A percentile compares a stretch with the other conserved stretches of the same genome.
Conservation (phyloP, 2,329 filamentous ascomycete genomes). For the Aspergillus phoenicis region DNA sequence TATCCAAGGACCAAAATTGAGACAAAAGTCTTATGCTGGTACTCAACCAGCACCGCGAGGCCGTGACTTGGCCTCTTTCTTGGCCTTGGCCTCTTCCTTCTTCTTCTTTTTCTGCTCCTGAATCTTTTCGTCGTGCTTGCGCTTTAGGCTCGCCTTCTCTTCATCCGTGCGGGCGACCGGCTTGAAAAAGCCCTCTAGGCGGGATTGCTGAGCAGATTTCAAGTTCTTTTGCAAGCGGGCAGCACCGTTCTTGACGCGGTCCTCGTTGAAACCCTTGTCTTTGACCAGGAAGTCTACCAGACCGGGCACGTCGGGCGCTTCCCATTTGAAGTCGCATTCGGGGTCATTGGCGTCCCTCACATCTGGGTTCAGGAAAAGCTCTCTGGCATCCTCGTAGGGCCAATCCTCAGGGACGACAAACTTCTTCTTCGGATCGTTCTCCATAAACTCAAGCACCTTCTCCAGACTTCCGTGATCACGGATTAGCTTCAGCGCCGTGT, state of each 20-base stretch:
- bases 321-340: constrained; percentile 97
- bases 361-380: constrained; percentile 89
- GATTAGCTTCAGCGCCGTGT: constrained; percentile 89
- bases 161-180: constrained; percentile 83
- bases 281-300: constrained; percentile 86
- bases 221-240: constrained; percentile 83
- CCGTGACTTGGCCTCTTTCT: constrained; percentile 86
- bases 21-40: not conserved
- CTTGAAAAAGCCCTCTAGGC: constrained; percentile 97
- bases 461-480: constrained; percentile 88
- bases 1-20: not conserved
- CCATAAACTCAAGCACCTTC: constrained; percentile 77
- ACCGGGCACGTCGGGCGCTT: constrained; percentile 85
- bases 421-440: constrained; percentile 75
- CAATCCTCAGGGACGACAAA: constrained; percentile 92
- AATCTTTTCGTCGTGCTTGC: constrained; percentile 89
- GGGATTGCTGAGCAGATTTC: constrained; percentile 85
- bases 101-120: constrained; percentile 93
- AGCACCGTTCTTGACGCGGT: constrained; percentile 80
- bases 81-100: constrained; percentile 93
- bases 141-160: constrained; percentile 81
- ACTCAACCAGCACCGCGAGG: constrained; percentile 63
- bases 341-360: constrained; percentile 80
- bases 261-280: constrained; percentile 97
- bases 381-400: constrained; percentile 89